Evolutionary conservation across 2,329 filamentous ascomycete genomes (phyloP), one percentile per base, ranked within the genome.

Genomic region (Ramichloridium luteum): DNA sequence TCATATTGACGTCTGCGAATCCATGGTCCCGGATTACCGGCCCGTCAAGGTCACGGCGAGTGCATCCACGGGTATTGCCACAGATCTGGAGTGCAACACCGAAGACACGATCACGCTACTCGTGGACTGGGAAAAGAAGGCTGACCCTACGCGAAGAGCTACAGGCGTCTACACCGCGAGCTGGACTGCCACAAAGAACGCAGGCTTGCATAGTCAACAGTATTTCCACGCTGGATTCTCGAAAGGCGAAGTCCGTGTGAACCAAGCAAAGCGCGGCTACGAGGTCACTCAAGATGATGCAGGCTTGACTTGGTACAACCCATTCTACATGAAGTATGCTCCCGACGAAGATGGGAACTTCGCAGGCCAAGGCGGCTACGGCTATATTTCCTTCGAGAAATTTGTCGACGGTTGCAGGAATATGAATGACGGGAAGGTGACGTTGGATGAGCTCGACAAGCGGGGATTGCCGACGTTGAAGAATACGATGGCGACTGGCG

Each of bases 191-290:
- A 86, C 88, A 9, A 81, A 92, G 55, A 81, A 78, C 50, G 86
- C 86, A 0, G 86, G 88, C 30, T 85, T 94, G n/a, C 88, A 94
- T 61, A 88, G 80, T 2, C 93, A 93, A 57, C 86, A 94, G 62
- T 90, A 93, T 62, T 94, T 94, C 66, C 86, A 94, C 61, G 93
- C 90, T 62, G 78, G 94, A 62, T 86, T 74, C 3, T 71, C 73
- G 38, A 73, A 77, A 35, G 86, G 86, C 42, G 86, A 94, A 62
- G 75, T 94, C 48, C 74, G 82, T 38, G 73, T 93, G 49, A 83
- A 94, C 63, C 88, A 94, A 62, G 86, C 85, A 27, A 92, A 93
- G 68, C 74, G 86, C 33, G 86, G 86, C 28, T 94, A 94, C 61
- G 85, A 94, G 51, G 80, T 94, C 8, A 84, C 86, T n/a, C 80